These are phyloP conservation scores for Otatea glauca DNA, from an alignment of 176 grass and related monocot species.

Conservation along the genomic window DNA sequence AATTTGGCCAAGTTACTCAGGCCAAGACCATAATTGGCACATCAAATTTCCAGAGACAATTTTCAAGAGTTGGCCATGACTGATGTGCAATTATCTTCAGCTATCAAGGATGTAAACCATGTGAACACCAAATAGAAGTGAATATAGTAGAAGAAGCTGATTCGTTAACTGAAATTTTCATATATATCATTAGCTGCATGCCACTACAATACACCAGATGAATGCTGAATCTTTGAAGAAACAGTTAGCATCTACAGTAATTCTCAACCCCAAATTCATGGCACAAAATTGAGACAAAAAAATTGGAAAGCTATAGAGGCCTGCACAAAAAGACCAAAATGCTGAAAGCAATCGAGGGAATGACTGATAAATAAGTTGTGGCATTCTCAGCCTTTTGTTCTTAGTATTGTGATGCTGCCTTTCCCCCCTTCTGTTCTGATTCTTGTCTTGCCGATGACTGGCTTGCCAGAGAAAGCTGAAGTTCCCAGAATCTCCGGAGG, in stretches of 20 bases:
- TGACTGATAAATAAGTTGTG: slow-evolving; percentile 31
- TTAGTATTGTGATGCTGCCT: slow-evolving; percentile 95
- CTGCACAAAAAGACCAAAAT: slow-evolving; percentile 25
- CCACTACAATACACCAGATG: slow-evolving; percentile 46
- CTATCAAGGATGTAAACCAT: not conserved
- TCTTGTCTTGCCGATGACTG: slow-evolving; percentile 84
- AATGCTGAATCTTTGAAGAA: slow-evolving; percentile 42
- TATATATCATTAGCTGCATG: slow-evolving; percentile 46
- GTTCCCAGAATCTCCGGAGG: slow-evolving; percentile 54
- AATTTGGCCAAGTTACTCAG: not conserved
- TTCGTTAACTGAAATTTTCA: slow-evolving; percentile 1
- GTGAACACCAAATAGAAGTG: slow-evolving; percentile 9
- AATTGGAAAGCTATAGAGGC: slow-evolving; percentile 39
- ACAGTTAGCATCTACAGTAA: slow-evolving; percentile 41
- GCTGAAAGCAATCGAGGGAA: slow-evolving; percentile 42
- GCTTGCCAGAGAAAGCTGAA: slow-evolving; percentile 88
- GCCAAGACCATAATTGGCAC: not conserved
- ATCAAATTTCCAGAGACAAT: not conserved
- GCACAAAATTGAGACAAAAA: slow-evolving; percentile 22
- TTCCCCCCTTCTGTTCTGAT: slow-evolving; percentile 86
- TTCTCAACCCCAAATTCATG: slow-evolving; percentile 16
- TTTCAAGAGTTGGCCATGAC: not conserved
- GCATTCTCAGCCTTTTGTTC: slow-evolving; percentile 72
- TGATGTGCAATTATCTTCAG: not conserved
- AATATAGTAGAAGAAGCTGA: not conserved